Evolutionary conservation across 331 rosid genomes (phyloP), one percentile per base, ranked within the genome.

Genomic region (Acacia pycnantha): DNA sequence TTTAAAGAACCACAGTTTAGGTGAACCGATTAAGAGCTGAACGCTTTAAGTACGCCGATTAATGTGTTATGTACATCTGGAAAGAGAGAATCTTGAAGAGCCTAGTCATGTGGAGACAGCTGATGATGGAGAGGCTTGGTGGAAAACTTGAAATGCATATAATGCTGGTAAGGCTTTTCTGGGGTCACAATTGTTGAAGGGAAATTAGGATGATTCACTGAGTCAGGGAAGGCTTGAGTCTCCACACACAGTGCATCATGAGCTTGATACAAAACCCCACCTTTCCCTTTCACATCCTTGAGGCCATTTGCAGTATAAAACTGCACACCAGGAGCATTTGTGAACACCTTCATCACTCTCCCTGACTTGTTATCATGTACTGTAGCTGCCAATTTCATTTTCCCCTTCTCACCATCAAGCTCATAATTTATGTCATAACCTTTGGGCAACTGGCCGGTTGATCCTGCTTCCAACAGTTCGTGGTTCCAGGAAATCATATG

Each of bases 181-280:
- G 90, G 91, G 21, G 84, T 90, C 31, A 94, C 92, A 85, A 92
- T 92, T 5, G 91, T 90, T 8, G 98, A 92, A 4, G 97, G 97
- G 69, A 94, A 94, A 80, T 88, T 89, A 43, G 88, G 91, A 54
- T 88, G 98, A 61, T 94, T 92, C 77, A 92, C 94, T 0, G 92
- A 85, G 43, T 94, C 93, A 3, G 97, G 96, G 43, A 88, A 94
- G 2, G 88, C 92, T 65, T 86, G 98, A 59, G 91, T 90, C 88
- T 94, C 97, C 89, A 94, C 83, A 79, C 96, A 91, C 0, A 94
- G 74, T 2, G 78, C 94, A 0, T 82, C 78, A 29, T 85, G 90
- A 19, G 87, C 79, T 64, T 92, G 82, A 70, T 94, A 94, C 27
- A 91, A 86, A 78, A 59, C 75, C 5, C 93, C 96, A 1, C 74